These are phyloP conservation scores for Phytophthora quininea DNA, from an alignment of 352 stramenopile genomes.

Conservation along the genomic window DNA sequence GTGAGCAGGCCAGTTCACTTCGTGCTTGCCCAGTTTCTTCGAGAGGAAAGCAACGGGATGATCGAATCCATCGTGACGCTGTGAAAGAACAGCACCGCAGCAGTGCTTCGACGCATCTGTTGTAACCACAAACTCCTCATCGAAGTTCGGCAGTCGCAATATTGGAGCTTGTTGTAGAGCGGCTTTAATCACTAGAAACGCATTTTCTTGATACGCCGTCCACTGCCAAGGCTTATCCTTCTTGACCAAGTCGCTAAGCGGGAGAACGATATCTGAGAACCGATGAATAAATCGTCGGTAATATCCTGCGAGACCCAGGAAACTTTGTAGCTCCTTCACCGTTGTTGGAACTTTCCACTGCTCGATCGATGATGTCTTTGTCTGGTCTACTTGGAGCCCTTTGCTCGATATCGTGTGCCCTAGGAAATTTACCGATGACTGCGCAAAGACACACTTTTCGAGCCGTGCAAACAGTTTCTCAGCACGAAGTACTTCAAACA, in stretches of 20 bases:
- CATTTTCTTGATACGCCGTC: slow-evolving; percentile 8
- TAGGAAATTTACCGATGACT: slow-evolving; percentile 24
- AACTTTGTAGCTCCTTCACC: slow-evolving; percentile 27
- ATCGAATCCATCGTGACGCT: slow-evolving; percentile 8
- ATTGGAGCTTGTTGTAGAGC: slow-evolving; percentile 31
- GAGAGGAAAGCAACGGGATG: slow-evolving; percentile 33
- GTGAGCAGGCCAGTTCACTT: neutral
- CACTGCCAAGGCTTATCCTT: slow-evolving; percentile 13
- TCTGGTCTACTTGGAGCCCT: slow-evolving; percentile 19
- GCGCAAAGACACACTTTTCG: slow-evolving; percentile 30
- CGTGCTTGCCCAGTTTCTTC: slow-evolving; percentile 9
- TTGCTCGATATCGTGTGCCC: slow-evolving; percentile 24
- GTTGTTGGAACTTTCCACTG: slow-evolving; percentile 10
- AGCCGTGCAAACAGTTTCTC: slow-evolving; percentile 27
- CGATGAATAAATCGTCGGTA: slow-evolving; percentile 34
- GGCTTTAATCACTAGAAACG: slow-evolving; percentile 20
- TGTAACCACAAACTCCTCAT: slow-evolving; percentile 30
- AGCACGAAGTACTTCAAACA: slow-evolving; percentile 28
- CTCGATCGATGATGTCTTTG: slow-evolving; percentile 34
- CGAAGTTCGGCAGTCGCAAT: slow-evolving; percentile 24
- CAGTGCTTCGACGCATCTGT: slow-evolving; percentile 26
- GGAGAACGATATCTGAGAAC: slow-evolving; percentile 22
- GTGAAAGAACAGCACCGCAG: neutral
- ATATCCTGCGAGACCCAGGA: slow-evolving; percentile 35
- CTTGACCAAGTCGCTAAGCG: slow-evolving; percentile 30